Base-by-base conservation (phyloP, 352 stramenopile species). In the Phytophthora kernoviae region DNA sequence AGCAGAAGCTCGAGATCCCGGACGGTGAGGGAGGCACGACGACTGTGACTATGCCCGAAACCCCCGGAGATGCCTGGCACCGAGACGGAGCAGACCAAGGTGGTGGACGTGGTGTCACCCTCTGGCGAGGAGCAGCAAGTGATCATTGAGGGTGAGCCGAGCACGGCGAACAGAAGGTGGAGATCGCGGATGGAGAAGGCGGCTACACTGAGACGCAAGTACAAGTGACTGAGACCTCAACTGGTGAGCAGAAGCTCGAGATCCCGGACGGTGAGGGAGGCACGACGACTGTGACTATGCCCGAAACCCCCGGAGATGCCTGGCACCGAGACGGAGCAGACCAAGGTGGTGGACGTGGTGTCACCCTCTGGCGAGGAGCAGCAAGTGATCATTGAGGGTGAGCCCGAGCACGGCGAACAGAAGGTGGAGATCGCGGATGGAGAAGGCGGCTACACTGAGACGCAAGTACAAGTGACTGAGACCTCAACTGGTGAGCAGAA, bases 121-220 rank as follows among this genome's bases (percentile, higher is more conserved):
- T 14, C 6, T 5, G 47, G 47, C 22, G 32, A 54, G 47, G 12
- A 12, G 33, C 21, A 57, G 49, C 36, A 57, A 17, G 37, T 57
- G 37, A 57, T 44, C 36, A 7, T 48, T 5, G 7, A 48, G 4
- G 49, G 49, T 22, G 36, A 40, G 36, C 15, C 24, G 49, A 48
- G 17, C 1, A 48, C 49, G 49, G 49, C 8, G 24, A 46, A 9
- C 24, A 41, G 49, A 47, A 15, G 7, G 39, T 57, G 2, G n/a
- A 57, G 37, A 47, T 57, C 49, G 9, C 10, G 5, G 12, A 57
- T 36, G 10, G 4, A 8, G 24, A 57, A 9, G 21, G 18, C 2
- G 47, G 47, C 47, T 8, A 33, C 18, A 45, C 17, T 7, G 33
- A 54, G 20, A 42, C 37, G 1, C 18, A 54, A 32, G 47, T 44